A percentile compares a stretch with the other conserved stretches of the same genome.
Evolutionary conservation across 306 rosid genomes (phyloP).

Genomic region (Castanea crenata): DNA sequence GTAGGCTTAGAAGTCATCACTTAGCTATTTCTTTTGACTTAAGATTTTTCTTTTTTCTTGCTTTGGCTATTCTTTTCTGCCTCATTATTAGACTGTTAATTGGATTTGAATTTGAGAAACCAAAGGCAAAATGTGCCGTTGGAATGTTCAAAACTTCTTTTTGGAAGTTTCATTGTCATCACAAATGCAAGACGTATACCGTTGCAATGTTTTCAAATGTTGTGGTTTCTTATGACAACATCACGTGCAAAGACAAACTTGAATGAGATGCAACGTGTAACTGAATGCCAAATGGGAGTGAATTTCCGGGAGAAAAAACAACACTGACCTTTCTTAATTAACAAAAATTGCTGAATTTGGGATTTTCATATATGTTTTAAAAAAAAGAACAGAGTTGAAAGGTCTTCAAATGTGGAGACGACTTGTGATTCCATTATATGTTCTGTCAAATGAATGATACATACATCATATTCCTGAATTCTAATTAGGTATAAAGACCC

Average conservation of each 20-base stretch:
- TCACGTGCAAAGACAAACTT: constrained; percentile 1
- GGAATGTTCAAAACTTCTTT: background rate
- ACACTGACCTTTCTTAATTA: background rate
- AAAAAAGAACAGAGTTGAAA: too few relatives aligned
- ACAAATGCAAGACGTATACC: background rate
- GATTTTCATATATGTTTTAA: too few relatives aligned
- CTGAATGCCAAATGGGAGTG: constrained; percentile 5
- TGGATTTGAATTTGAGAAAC: background rate
- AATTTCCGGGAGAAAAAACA: constrained; percentile 1
- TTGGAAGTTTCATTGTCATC: background rate
- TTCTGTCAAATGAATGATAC: too few relatives aligned
- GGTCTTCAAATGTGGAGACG: too few relatives aligned
- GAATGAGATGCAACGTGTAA: background rate
- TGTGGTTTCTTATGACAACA: background rate
- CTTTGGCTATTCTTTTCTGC: too few relatives aligned
- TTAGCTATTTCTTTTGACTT: too few relatives aligned
- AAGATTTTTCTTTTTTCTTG: too few relatives aligned
- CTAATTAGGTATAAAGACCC: too few relatives aligned
- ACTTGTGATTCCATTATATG: too few relatives aligned
- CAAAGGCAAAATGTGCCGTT: constrained; percentile 19
- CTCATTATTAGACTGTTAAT: too few relatives aligned
- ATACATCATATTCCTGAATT: too few relatives aligned
- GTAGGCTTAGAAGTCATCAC: too few relatives aligned
- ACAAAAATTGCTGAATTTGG: background rate
- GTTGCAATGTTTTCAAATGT: constrained; percentile 20